A percentile compares a stretch with the other conserved stretches of the same genome.
phyloP scores from a whole-genome alignment of 495 filamentous ascomycete genomes.

The Parathielavia appendiculata region DNA sequence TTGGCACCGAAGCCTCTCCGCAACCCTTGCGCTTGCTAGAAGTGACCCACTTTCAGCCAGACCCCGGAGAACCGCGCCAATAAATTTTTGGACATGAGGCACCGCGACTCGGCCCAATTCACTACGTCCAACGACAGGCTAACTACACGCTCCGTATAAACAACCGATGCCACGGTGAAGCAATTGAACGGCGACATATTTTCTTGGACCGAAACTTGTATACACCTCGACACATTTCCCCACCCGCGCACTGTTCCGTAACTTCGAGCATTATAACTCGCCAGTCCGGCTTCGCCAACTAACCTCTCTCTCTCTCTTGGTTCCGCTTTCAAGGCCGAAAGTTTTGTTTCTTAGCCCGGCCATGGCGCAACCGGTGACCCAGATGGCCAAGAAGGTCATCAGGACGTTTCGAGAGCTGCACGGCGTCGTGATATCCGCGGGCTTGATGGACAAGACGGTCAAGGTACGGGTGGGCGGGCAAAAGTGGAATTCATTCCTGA shows the following conservation, averaged over 20 bases:
- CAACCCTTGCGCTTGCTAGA: background rate
- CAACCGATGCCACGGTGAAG: background rate
- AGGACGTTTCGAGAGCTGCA: constrained; percentile 38
- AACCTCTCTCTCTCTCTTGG: too few relatives aligned
- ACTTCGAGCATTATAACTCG: too few relatives aligned
- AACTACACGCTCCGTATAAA: background rate
- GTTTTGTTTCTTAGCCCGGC: background rate
- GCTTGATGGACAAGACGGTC: constrained; percentile 65
- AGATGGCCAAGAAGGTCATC: constrained; percentile 23
- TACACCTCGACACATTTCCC: too few relatives aligned
- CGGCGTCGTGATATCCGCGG: constrained; percentile 62
- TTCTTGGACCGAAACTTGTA: too few relatives aligned
- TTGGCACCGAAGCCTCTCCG: background rate
- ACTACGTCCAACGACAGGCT: background rate
- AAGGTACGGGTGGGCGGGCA: constrained; percentile 59
- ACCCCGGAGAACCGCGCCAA: constrained; percentile 13
- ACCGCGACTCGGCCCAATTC: constrained; percentile 8
- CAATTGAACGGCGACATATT: background rate
- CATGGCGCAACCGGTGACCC: constrained; percentile 33
- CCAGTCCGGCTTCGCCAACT: too few relatives aligned
- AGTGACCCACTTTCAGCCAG: constrained; percentile 6
- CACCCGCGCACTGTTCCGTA: too few relatives aligned
- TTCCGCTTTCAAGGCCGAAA: too few relatives aligned
- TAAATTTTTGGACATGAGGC: constrained; percentile 14
- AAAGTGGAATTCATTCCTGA: constrained; percentile 55